Evolutionary conservation across 805 yeast genomes (phyloP).

Genomic region (Candida parachauliodes): DNA sequence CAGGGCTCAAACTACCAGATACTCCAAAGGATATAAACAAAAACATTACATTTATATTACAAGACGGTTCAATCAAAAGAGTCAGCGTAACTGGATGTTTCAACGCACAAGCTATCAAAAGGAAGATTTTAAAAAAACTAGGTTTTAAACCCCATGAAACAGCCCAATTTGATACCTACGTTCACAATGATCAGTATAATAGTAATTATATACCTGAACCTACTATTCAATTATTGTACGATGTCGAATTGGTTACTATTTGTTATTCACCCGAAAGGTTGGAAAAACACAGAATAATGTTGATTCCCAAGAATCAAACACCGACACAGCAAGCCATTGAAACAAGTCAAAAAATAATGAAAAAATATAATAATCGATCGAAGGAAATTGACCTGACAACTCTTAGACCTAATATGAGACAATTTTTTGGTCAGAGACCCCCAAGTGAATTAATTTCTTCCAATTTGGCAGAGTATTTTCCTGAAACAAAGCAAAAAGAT

Average conservation of each 20-base stretch:
- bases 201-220: slow-evolving; percentile 7
- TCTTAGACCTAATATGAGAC: slow-evolving; percentile 28
- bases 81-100: slow-evolving; percentile 76
- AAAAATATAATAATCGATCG: slow-evolving; percentile 20
- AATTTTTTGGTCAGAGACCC: slow-evolving; percentile 84
- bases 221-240: slow-evolving; percentile 50
- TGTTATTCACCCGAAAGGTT: slow-evolving; percentile 71
- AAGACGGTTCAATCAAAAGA: slow-evolving; percentile 66
- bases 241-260: slow-evolving; percentile 76
- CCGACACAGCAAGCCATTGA: slow-evolving; percentile 63
- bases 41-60: slow-evolving; percentile 63
- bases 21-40: slow-evolving; percentile 22
- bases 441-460: slow-evolving; percentile 89
- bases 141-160: slow-evolving; percentile 43
- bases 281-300: slow-evolving; percentile 66
- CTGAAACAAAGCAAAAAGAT: slow-evolving; percentile 68
- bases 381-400: background rate
- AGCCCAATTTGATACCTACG: slow-evolving; percentile 56
- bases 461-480: slow-evolving; percentile 87
- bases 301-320: slow-evolving; percentile 59
- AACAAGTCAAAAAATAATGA: slow-evolving; percentile 47
- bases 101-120: slow-evolving; percentile 74
- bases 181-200: slow-evolving; percentile 30
- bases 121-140: slow-evolving; percentile 59
- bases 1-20: background rate